Evolutionary conservation across 768 basidiomycete genomes (phyloP).

Genomic region (Hericium alpestre): DNA sequence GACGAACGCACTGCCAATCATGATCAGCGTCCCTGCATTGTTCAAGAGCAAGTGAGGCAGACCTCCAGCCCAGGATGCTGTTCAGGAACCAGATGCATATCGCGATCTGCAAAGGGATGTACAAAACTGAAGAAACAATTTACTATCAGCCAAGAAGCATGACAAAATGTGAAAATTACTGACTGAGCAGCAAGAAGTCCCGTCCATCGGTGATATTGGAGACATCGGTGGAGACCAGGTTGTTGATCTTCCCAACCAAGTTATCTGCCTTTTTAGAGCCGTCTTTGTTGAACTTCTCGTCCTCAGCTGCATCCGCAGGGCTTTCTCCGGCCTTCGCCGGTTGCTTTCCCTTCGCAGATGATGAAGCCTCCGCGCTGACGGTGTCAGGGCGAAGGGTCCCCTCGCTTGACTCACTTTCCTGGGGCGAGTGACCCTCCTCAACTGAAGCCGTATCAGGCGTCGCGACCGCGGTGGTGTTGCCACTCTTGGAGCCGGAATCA

Average conservation of each 20-base stretch:
- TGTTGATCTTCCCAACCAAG: conserved; percentile 68
- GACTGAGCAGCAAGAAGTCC: conserved; percentile 14
- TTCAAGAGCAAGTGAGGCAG: conserved; percentile 2
- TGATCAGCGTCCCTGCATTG: background rate
- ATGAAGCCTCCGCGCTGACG: conserved; percentile 4
- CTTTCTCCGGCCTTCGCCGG: background rate
- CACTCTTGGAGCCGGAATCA: conserved; percentile 5
- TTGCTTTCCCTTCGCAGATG: background rate
- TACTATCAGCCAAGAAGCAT: background rate
- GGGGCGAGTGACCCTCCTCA: background rate
- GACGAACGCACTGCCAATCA: conserved; percentile 24
- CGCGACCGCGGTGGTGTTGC: background rate
- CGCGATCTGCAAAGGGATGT: conserved; percentile 29
- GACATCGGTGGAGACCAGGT: conserved; percentile 60
- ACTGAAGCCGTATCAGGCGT: background rate
- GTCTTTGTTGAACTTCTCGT: background rate
- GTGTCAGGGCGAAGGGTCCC: conserved; percentile 1
- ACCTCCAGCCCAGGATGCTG: conserved; percentile 42
- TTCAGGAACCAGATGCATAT: conserved; percentile 34
- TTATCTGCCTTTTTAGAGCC: conserved; percentile 24
- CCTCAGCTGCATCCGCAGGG: background rate
- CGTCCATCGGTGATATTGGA: conserved; percentile 19
- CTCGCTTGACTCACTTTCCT: background rate
- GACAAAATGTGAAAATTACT: background rate
- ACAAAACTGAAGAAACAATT: conserved; percentile 16